Base-by-base conservation (phyloP, 2,329 filamentous ascomycete genomes). In the Sporothrix mexicana region DNA sequence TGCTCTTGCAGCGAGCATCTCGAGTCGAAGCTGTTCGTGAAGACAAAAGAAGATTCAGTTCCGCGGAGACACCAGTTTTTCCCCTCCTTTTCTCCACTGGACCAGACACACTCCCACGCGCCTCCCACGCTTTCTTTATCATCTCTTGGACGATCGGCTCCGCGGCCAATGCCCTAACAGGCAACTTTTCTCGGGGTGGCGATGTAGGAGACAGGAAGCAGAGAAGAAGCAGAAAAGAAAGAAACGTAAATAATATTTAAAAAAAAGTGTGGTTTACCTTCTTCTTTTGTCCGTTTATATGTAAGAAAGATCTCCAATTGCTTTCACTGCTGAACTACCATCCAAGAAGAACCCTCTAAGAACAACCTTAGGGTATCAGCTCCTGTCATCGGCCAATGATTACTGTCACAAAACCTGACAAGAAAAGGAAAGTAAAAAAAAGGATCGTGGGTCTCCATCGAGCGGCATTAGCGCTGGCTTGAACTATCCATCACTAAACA, bases 381-480 rank as follows among this genome's bases (percentile, higher is more conserved):
- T 57, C 53, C 4, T 25, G 53, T 4, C 51, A 55, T 20, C 53
- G 25, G 20, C 23, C 53, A 30, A 57, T 25, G 23, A 30, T 7
- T 17, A 51, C 15, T n/a, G 15, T 17, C n/a, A 17, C 49, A 51
- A 51, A 51, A 17, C 5, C 30, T 36, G 30, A 36, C 30, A 36
- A 36, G 30, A 36, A 36, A 36, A 36, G 30, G 30, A 36, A 36
- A 36, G 4, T 36, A 6, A 20, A 17, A 20, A 6, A 53, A 17
- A 23, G 20, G 49, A 17, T n/a, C 15, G 15, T 51, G 13, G 13
- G 15, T 51, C 49, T 61, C 57, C 57, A 55, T 62, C 59, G 36
- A 36, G 17, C 59, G 36, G 17, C 59, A 43, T 62, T 62, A 62
- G 59, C 59, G 59, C 36, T 13, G 59, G 59, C 51, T 45, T 36